phyloP scores from a whole-genome alignment of 306 rosid species.

The Hippophae tibetana region DNA sequence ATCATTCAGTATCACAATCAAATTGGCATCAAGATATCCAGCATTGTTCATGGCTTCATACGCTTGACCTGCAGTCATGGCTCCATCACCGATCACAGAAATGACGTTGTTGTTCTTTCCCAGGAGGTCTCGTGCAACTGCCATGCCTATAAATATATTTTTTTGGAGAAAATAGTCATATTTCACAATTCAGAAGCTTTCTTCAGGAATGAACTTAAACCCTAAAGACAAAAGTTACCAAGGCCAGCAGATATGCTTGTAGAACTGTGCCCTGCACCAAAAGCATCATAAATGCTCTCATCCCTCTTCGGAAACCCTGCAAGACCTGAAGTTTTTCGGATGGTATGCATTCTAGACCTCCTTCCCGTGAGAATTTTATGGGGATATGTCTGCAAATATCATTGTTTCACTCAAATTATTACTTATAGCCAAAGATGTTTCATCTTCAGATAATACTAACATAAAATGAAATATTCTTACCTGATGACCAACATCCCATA shows the following conservation, averaged over 20 bases:
- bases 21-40: conserved; percentile 67
- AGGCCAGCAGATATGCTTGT: conserved; percentile 97
- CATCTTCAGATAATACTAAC: not conserved
- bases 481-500: conserved; percentile 99
- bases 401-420: conserved; percentile 26
- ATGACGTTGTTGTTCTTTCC: conserved; percentile 65
- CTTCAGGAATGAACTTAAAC: not conserved
- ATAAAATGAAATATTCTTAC: conserved; percentile 19
- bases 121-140: conserved; percentile 76
- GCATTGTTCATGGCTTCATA: conserved; percentile 97
- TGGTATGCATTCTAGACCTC: conserved; percentile 74
- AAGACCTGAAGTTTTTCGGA: conserved; percentile 86
- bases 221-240: conserved; percentile 30
- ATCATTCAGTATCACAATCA: conserved; percentile 80
- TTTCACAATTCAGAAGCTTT: conserved; percentile 4
- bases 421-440: not conserved
- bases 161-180: conserved; percentile 1
- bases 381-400: conserved; percentile 63
- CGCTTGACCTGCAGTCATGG: conserved; percentile 96
- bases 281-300: conserved; percentile 83
- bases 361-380: conserved; percentile 96
- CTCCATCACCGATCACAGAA: conserved; percentile 94
- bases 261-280: conserved; percentile 88
- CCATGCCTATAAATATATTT: conserved; percentile 62
- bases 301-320: conserved; percentile 93